Base-by-base conservation (phyloP, 2,329 filamentous ascomycete genomes). In the Penicillium paneum region DNA sequence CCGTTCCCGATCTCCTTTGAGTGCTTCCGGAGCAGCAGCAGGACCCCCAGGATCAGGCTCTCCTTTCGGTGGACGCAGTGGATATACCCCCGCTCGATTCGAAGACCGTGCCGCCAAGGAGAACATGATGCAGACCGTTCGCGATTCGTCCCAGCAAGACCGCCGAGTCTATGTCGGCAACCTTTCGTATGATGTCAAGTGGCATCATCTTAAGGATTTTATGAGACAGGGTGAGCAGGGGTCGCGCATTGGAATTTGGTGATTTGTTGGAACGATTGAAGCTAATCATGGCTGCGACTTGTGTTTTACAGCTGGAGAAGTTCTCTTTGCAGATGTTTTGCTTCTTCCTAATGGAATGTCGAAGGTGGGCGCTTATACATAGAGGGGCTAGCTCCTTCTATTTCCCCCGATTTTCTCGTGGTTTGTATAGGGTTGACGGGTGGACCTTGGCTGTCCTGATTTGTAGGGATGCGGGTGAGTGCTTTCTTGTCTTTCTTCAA, bases 261-360 rank as follows among this genome's bases (percentile, higher is more conserved):
- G 64, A 61, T 56, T 52, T 46, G 48, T 54, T 51, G 41, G 42
- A 50, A 47, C 26, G 39, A 34, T 56, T 43, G 57, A 54, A 38
- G 54, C 56, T 63, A 47, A 60, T 55, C 48, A 34, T n/a, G 59
- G 60, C 52, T 57, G 41, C 29, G 43, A 40, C 45, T 47, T 48
- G 52, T 45, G 60, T 59, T 36, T 64, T 72, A 67, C 78, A 97
- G 94, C 94, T 81, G 94, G 94, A 84, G 93, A 97, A 79, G 94
- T 99, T 77, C 86, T 97, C 81, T 99, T 96, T 81, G 94, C 94
- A 82, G 94, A 99, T 84, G 94, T 99, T 74, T 87, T 99, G 79
- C 84, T 96, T 78, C 91, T 99, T 88, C 94, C 94, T 74, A 99
- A 99, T 85, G 94, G 94, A 92, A 99, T 99, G 94, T 97, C 93